These are phyloP conservation scores for Lachnellula hyalina DNA, from an alignment of 2,329 filamentous ascomycete species.

Conservation along the genomic window DNA sequence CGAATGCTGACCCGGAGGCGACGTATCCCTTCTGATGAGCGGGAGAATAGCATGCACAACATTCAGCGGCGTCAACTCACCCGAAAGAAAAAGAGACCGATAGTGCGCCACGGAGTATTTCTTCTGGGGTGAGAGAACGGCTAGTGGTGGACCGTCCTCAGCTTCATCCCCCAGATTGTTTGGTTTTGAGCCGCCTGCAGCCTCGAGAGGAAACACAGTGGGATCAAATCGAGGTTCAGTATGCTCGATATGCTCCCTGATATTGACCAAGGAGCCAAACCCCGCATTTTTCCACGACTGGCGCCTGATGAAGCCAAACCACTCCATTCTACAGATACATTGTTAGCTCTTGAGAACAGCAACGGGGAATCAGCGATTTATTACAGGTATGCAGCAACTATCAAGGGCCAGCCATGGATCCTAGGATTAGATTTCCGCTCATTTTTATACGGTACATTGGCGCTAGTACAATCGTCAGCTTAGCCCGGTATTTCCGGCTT, in stretches of 20 bases:
- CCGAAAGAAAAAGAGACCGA: conserved; percentile 64
- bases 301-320: conserved; percentile 8
- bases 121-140: not conserved
- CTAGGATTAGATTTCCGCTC: conserved; percentile 15
- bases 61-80: conserved; percentile 63
- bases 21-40: conserved; percentile 56
- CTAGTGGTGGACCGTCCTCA: not conserved
- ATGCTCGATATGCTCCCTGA: conserved; percentile 15
- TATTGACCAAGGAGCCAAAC: conserved; percentile 13
- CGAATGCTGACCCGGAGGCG: conserved; percentile 56
- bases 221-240: conserved; percentile 18
- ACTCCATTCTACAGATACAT: conserved; percentile 13
- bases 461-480: conserved; percentile 1
- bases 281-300: conserved; percentile 19
- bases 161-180: not conserved
- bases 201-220: conserved; percentile 12
- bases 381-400: conserved; percentile 13
- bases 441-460: conserved; percentile 16
- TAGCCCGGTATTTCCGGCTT: not conserved
- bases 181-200: not conserved
- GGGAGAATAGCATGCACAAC: conserved; percentile 67
- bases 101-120: conserved; percentile 69
- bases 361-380: not conserved
- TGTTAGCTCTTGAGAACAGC: not conserved
- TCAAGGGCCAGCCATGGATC: conserved; percentile 11